Evolutionary conservation across 768 basidiomycete species (phyloP), one percentile per base, ranked within the genome.

Genomic region (Phallus indusiatus): DNA sequence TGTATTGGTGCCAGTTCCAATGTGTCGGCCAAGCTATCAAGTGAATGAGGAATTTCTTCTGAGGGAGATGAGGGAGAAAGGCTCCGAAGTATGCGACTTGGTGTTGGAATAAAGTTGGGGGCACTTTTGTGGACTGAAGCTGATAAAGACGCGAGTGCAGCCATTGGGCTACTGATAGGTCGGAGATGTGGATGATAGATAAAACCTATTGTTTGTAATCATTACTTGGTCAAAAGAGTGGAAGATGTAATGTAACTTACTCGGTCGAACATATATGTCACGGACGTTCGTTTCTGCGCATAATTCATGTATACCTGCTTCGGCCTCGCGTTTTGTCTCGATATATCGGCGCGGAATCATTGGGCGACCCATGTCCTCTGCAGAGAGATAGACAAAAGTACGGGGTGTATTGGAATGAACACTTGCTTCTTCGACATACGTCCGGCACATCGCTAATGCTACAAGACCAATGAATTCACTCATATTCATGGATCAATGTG

Each of bases 151-250:
- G 96, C 78, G 57, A 93, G 68, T 7, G 86, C 85, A 1, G 95
- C 94, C 55, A 89, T 78, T 54, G 91, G 87, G 47, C 91, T 87
- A 10, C 88, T 87, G 52, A 94, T 67, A n/a, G 96, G 96, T 47
- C 94, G 85, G 64, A 86, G 77, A 71, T 96, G 93, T 9, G 95
- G 88, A 68, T 98, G 95, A 73, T 98, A 98, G 65, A 99, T 92
- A 55, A 99, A 76, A 63, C 94, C 96, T 93, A 69, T 54, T 21
- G n/a, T n/a, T n/a, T 48, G n/a, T 48, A n/a, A n/a, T 48, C 9
- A n/a, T 48, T 9, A 10, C 18, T 51, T 16, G 47, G 24, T 42
- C 54, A 36, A 55, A 36, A 50, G 47, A 50, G 60, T 37, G 33
- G n/a, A 58, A 36, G 34, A 46, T 17, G 42, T 8, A 16, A 52